Evolutionary conservation across 768 basidiomycete genomes (phyloP).

Genomic region (Saitozyma sp.): DNA sequence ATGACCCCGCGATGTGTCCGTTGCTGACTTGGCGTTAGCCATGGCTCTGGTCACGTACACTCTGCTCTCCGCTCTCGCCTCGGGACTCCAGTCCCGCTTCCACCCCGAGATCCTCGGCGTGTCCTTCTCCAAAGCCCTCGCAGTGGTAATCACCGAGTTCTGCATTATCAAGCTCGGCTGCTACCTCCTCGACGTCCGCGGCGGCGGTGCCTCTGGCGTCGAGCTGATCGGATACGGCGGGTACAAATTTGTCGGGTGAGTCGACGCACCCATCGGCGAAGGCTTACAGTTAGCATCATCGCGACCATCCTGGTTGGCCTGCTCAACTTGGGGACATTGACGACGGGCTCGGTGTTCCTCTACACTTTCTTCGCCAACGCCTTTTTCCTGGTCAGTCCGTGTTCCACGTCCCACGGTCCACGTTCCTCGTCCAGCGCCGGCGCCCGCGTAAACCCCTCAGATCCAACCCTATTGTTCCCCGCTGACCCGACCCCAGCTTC

Average conservation of each 20-base stretch:
- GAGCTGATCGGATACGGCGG: constrained; percentile 86
- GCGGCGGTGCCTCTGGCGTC: constrained; percentile 63
- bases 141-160: constrained; percentile 85
- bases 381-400: constrained; percentile 77
- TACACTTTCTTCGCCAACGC: constrained; percentile 87
- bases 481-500: constrained; percentile 61
- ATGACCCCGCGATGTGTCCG: neutral
- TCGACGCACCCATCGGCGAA: constrained; percentile 12
- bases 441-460: neutral
- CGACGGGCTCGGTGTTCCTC: constrained; percentile 71
- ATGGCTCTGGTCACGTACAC: constrained; percentile 98
- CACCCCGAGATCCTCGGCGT: constrained; percentile 86
- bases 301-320: constrained; percentile 72
- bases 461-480: neutral
- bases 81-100: constrained; percentile 79
- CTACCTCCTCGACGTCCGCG: constrained; percentile 85
- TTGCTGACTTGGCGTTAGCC: constrained; percentile 56
- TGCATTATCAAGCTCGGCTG: constrained; percentile 85
- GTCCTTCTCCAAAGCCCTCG: constrained; percentile 77
- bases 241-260: constrained; percentile 95
- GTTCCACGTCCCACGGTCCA: neutral
- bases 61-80: constrained; percentile 78
- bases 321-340: constrained; percentile 62
- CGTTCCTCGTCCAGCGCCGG: neutral
- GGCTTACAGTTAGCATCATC: constrained; percentile 66